Evolutionary conservation across 2,329 filamentous ascomycete species (phyloP).

Genomic region (Xenosphaeropsis pyriputrescens): DNA sequence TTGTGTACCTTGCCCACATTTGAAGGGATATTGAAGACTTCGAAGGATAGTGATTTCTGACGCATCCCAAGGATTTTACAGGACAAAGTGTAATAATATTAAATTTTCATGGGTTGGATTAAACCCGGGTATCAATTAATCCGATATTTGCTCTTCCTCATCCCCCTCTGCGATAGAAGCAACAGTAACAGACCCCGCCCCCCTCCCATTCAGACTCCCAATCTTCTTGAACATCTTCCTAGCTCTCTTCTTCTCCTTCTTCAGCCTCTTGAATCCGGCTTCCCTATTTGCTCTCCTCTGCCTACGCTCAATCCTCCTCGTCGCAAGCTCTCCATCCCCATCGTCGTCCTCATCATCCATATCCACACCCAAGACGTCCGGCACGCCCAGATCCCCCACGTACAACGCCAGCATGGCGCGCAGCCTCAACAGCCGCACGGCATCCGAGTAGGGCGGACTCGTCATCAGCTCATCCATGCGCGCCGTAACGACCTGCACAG

Average conservation of each 20-base stretch:
- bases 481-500: slow-evolving; percentile 46
- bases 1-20: too few species aligned
- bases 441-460: slow-evolving; percentile 55
- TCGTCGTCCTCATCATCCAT: slow-evolving; percentile 9
- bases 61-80: too few species aligned
- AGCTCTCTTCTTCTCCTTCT: slow-evolving; percentile 21
- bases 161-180: too few species aligned
- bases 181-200: background rate
- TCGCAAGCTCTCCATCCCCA: slow-evolving; percentile 3
- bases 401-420: slow-evolving; percentile 64
- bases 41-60: too few species aligned
- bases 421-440: slow-evolving; percentile 50
- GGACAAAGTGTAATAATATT: too few species aligned
- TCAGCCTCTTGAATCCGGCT: slow-evolving; percentile 7
- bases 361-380: slow-evolving; percentile 6
- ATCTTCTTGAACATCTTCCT: slow-evolving; percentile 23
- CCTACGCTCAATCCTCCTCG: slow-evolving; percentile 8
- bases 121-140: too few species aligned
- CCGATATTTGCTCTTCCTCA: too few species aligned
- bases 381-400: slow-evolving; percentile 50
- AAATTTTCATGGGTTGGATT: too few species aligned
- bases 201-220: slow-evolving; percentile 7
- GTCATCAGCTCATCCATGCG: slow-evolving; percentile 59
- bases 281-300: slow-evolving; percentile 11
- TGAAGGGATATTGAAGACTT: too few species aligned